Base-by-base conservation (phyloP, 2,329 filamentous ascomycete species). In the Nemania sp. region DNA sequence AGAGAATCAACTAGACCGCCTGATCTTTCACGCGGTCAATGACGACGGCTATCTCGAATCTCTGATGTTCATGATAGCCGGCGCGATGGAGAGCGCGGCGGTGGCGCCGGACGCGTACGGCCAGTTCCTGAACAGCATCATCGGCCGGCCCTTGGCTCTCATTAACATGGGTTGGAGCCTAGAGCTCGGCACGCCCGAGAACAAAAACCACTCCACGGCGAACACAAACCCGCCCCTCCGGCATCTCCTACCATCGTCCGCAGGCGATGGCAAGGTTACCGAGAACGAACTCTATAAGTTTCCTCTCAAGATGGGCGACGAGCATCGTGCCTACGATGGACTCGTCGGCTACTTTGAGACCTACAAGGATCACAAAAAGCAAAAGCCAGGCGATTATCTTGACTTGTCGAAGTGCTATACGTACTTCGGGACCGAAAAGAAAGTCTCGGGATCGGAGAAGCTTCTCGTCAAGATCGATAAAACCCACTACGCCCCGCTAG, bases 111-210 rank as follows among this genome's bases (percentile, higher is more conserved):
- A 34, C 14, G 15, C 11, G 15, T 49, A 49, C 28, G 46, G 24
- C 23, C 15, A 42, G 37, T 40, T 23, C 36, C 26, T 40, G 15
- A 41, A 33, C 34, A 12, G 9, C 5, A 41, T 41, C 12, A 20
- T 49, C 8, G 46, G 46, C 5, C 39, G 24, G n/a, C 36, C 46
- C 2, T 28, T 49, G 7, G 46, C 36, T 28, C n/a, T 49, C 9
- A 28, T 23, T 2, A 49, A 49, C 28, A 14, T 34, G 15, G 46
- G 24, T 4, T 34, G 6, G 4, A 23, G 17, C 5, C 15, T 42
- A 2, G 46, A 49, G 26, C 34, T 49, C 2, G 24, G 34, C 9
- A 20, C 6, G 12, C 30, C 31, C 7, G 17, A 26, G 9, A 11
- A 22, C 6, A 44, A 14, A 2, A 19, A 17, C 19, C 28, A 31